Evolutionary conservation across 1,284 basidiomycete species (phyloP).

Genomic region (Cryptococcus neoformans): DNA sequence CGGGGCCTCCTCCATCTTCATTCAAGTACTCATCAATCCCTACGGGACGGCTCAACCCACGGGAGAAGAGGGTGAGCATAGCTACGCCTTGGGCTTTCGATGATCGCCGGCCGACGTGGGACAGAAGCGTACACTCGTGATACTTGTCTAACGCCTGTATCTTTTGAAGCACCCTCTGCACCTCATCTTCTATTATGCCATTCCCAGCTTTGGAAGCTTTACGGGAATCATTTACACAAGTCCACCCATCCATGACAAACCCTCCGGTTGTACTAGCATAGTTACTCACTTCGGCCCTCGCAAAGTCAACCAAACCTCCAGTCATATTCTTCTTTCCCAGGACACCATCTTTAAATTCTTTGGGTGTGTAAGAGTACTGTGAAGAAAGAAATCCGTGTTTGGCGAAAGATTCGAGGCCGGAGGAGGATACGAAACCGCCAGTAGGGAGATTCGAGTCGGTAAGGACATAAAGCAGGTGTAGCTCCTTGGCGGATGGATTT

Average conservation of each 20-base stretch:
- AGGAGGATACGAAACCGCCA: constrained; percentile 96
- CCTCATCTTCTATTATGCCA: constrained; percentile 14
- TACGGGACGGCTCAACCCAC: constrained; percentile 65
- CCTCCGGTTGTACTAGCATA: constrained; percentile 72
- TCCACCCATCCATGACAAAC: constrained; percentile 70
- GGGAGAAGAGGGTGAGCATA: constrained; percentile 81
- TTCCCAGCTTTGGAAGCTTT: neutral
- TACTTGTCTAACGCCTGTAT: constrained; percentile 65
- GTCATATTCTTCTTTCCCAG: neutral
- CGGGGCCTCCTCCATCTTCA: constrained; percentile 13
- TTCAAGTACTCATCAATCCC: constrained; percentile 19
- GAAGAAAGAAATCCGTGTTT: constrained; percentile 72
- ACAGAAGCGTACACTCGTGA: constrained; percentile 83
- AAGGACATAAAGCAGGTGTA: constrained; percentile 56
- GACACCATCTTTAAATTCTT: neutral
- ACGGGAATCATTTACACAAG: constrained; percentile 15
- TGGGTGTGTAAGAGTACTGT: constrained; percentile 7
- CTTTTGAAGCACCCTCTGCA: constrained; percentile 15
- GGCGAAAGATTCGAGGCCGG: constrained; percentile 84
- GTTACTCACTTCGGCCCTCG: constrained; percentile 50
- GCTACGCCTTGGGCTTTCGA: constrained; percentile 91
- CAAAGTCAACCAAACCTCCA: constrained; percentile 32
- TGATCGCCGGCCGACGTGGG: constrained; percentile 82
- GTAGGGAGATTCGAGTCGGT: constrained; percentile 93
- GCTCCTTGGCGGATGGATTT: constrained; percentile 6